Base-by-base conservation (phyloP, 345 rosid genomes). In the Pistacia integerrima region DNA sequence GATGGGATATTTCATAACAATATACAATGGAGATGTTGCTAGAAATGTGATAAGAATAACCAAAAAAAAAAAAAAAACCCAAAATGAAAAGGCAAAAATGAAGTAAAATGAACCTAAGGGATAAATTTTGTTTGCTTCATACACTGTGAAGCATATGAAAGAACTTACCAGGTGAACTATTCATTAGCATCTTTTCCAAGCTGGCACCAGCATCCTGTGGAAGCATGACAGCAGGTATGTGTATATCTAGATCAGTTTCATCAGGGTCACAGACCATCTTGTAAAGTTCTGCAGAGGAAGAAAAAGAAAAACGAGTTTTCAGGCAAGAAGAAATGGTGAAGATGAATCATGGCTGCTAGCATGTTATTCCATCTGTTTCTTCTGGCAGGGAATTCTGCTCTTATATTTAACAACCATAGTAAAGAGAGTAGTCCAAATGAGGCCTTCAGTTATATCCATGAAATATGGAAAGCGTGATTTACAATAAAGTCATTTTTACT, bases 211-310 rank as follows among this genome's bases (percentile, higher is more conserved):
- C 99, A 84, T 97, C 98, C 74, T 91, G 94, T 33, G 99, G 99
- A 36, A 97, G 98, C 90, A 97, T 87, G 79, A 97, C 91, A 4
- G 98, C 88, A 52, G 99, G 97, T 78, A 97, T 94, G 22, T 83
- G 63, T 78, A 97, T 97, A 80, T 97, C 93, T 76, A 94, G 83
- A 81, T 94, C 94, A 33, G 97, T 94, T 89, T 96, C 99, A 81
- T 94, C 91, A 22, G 97, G 97, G 57, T 97, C 98, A 78, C 99
- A 97, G 46, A 97, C 97, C 99, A 97, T 97, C 89, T 97, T 97
- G 86, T 94, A 97, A 64, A 97, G 97, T 78, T 93, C 98, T 97
- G 87, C 76, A 79, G 17, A 46, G 63, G 52, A 49, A 70, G 61
- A 48, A 70, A 62, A 67, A 44, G 38, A 51, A 44, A 64, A 56